Evolutionary conservation across 768 basidiomycete genomes (phyloP), one percentile per base, ranked within the genome.

Genomic region (Mycena venus): DNA sequence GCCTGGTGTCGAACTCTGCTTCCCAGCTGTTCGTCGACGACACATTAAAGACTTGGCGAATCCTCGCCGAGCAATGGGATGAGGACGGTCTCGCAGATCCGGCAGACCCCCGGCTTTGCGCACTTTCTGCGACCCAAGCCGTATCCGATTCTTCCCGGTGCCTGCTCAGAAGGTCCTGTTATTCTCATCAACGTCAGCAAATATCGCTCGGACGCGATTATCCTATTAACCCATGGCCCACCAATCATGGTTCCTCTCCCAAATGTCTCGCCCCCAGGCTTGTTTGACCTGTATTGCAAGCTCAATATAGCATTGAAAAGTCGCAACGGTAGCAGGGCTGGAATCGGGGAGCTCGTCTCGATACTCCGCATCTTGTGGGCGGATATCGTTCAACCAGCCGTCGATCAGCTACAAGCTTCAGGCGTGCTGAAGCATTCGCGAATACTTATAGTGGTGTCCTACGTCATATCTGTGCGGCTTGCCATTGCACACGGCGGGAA

Each of bases 401-500:
- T 67, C 2, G 74, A 77, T 17, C 64, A 76, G 14, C 72, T 69
- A 73, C 60, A 68, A 73, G 77, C 17, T 4, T 11, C 59, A 5
- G 61, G 44, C 0, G 38, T 73, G 3, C 8, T 3, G 29, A 14
- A 27, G 17, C 15, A 51, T 12, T 53, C 73, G 17, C 62, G 73
- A 5, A 64, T n/a, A n/a, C n/a, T n/a, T 77, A 10, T 83, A 82
- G 82, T 84, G 69, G 77, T 51, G 83, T 53, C 82, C 82, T 14
- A 81, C 79, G 0, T 74, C 74, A 1, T 21, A 15, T 11, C 78
- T 83, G 32, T 77, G 77, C 7, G 69, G 70, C 11, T 72, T 83
- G 53, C 83, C 83, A 4, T 62, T 84, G 32, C 83, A 83, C 53
- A 81, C 82, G 5, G 80, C 82, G 9, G 68, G 76, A 25, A 69